These are phyloP conservation scores for Plectosphaerella sp. DNA, from an alignment of 2,329 filamentous ascomycete genomes.

Conservation along the genomic window DNA sequence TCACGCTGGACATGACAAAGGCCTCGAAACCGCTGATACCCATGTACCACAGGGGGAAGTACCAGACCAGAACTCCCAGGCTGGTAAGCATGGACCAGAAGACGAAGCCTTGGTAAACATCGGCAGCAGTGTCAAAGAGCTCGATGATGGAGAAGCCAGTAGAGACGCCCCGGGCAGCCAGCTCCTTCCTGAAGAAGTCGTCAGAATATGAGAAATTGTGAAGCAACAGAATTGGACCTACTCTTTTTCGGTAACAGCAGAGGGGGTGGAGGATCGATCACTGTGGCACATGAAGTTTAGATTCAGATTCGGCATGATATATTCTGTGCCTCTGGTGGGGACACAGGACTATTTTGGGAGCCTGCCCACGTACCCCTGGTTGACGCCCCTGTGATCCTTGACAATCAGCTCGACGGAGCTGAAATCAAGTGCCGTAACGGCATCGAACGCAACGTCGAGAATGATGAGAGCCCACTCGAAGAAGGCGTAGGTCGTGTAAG, in stretches of 20 bases:
- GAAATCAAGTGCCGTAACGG: slow-evolving; percentile 91
- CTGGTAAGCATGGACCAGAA: slow-evolving; percentile 96
- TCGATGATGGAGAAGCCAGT: slow-evolving; percentile 69
- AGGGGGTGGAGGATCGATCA: slow-evolving; percentile 39
- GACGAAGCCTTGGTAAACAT: slow-evolving; percentile 90
- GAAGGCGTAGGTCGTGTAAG: slow-evolving; percentile 95
- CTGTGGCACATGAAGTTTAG: slow-evolving; percentile 34
- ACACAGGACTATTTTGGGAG: slow-evolving; percentile 73
- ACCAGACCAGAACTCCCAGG: slow-evolving; percentile 88
- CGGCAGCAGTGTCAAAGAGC: slow-evolving; percentile 75
- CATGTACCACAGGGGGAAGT: slow-evolving; percentile 99
- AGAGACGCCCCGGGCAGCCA: slow-evolving; percentile 63
- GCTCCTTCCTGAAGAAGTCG: slow-evolving; percentile 59
- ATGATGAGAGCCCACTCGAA: slow-evolving; percentile 96
- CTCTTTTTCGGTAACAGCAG: slow-evolving; percentile 65
- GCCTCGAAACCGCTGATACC: slow-evolving; percentile 95
- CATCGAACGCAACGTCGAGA: slow-evolving; percentile 94
- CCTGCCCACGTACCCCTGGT: slow-evolving; percentile 97
- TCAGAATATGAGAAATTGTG: not conserved
- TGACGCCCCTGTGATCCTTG: slow-evolving; percentile 82
- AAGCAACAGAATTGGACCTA: slow-evolving; percentile 39
- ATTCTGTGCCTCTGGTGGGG: slow-evolving; percentile 22
- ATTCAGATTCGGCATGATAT: slow-evolving; percentile 26
- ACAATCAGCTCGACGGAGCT: slow-evolving; percentile 81
- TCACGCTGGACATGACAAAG: slow-evolving; percentile 77